Evolutionary conservation across 768 basidiomycete species (phyloP).

Genomic region (Cyclocybe aegerita): DNA sequence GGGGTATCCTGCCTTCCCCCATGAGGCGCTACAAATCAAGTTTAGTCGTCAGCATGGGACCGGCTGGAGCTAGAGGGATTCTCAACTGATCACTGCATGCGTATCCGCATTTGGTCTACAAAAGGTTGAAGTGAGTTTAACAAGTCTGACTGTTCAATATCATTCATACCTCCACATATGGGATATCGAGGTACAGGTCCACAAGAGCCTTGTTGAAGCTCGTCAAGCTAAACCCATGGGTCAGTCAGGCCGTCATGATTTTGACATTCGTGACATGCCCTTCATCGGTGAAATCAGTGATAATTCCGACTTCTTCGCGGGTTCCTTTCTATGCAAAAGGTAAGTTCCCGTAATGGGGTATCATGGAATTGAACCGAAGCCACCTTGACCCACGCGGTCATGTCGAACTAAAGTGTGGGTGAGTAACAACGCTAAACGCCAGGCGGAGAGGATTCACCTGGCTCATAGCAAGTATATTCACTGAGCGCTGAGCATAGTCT

Average conservation of each 20-base stretch:
- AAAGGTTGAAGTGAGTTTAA: slow-evolving; percentile 10
- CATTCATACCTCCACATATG: slow-evolving; percentile 58
- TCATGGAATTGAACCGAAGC: slow-evolving; percentile 17
- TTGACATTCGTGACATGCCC: slow-evolving; percentile 34
- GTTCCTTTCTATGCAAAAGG: slow-evolving; percentile 51
- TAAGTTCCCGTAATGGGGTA: slow-evolving; percentile 12
- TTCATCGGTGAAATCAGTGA: slow-evolving; percentile 79
- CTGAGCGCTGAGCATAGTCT: slow-evolving; percentile 61
- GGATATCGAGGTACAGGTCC: slow-evolving; percentile 78
- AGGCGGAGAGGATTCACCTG: slow-evolving; percentile 47
- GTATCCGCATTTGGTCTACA: slow-evolving; percentile 85
- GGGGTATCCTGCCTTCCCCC: slow-evolving; percentile 84
- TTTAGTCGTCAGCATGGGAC: slow-evolving; percentile 25
- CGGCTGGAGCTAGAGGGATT: slow-evolving; percentile 24
- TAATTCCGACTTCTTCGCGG: slow-evolving; percentile 77
- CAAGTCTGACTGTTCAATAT: slow-evolving; percentile 6
- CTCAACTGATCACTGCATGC: slow-evolving; percentile 90
- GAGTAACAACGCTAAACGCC: slow-evolving; percentile 13
- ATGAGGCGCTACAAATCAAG: slow-evolving; percentile 57
- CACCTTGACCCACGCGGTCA: slow-evolving; percentile 94
- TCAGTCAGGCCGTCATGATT: slow-evolving; percentile 6
- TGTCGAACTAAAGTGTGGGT: slow-evolving; percentile 63
- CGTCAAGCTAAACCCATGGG: slow-evolving; percentile 56
- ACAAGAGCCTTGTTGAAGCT: slow-evolving; percentile 78
- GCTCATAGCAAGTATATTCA: slow-evolving; percentile 79